phyloP scores from a whole-genome alignment of 2,329 filamentous ascomycete genomes.

The Zymoseptoria passerinii region DNA sequence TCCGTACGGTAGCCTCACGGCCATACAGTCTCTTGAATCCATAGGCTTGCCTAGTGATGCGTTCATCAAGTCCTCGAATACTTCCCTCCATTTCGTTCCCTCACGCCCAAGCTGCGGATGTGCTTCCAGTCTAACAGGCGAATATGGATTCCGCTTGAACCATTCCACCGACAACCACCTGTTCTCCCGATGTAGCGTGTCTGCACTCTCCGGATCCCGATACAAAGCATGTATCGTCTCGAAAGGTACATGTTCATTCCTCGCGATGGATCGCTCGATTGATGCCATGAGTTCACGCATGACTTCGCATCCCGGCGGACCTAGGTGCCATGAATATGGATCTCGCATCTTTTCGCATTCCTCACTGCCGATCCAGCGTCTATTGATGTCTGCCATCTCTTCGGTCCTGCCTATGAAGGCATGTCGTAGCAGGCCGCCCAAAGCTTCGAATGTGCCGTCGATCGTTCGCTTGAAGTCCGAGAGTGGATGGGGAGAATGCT shows the following conservation, averaged over 20 bases:
- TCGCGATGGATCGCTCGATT: slow-evolving; percentile 13
- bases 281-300: slow-evolving; percentile 13
- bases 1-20: slow-evolving; percentile 12
- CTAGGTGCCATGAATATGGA: background rate
- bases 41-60: slow-evolving; percentile 32
- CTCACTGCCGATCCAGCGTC: slow-evolving; percentile 21
- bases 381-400: slow-evolving; percentile 21
- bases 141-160: slow-evolving; percentile 43
- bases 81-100: slow-evolving; percentile 45
- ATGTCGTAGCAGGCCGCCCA: slow-evolving; percentile 20
- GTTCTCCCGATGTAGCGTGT: slow-evolving; percentile 13
- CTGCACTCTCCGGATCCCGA: slow-evolving; percentile 16
- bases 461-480: slow-evolving; percentile 53
- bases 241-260: slow-evolving; percentile 18
- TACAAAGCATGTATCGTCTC: slow-evolving; percentile 23
- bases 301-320: slow-evolving; percentile 16
- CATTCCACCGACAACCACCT: slow-evolving; percentile 30
- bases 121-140: slow-evolving; percentile 46
- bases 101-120: slow-evolving; percentile 30
- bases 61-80: slow-evolving; percentile 52
- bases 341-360: background rate
- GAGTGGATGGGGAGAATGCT: slow-evolving; percentile 44
- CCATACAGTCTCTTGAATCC: slow-evolving; percentile 15
- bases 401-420: background rate
- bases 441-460: slow-evolving; percentile 48